Percentiles rank a stretch among this genome's conserved stretches.
Evolutionary conservation across 2,329 filamentous ascomycete species (phyloP).

Genomic region (Talaromyces marneffei): DNA sequence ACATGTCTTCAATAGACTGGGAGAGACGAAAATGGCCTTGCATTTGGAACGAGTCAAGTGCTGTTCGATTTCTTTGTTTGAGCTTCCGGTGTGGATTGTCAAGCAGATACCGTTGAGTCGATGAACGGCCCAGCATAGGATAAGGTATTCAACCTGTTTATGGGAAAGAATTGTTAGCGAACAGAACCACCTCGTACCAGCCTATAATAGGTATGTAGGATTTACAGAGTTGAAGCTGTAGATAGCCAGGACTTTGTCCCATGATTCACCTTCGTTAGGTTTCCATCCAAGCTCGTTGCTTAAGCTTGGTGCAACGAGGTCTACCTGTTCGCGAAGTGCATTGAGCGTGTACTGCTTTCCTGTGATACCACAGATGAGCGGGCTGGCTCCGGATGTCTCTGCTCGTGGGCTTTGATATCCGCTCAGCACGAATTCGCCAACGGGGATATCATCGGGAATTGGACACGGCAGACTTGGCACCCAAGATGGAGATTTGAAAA

Average conservation of each 20-base stretch:
- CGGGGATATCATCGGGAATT: constrained; percentile 26
- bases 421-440: neutral
- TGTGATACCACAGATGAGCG: neutral
- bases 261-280: constrained; percentile 59
- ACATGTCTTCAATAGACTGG: constrained; percentile 8
- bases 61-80: constrained; percentile 57
- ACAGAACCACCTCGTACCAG: neutral
- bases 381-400: neutral
- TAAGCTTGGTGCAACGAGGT: constrained; percentile 57
- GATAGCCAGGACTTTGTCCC: constrained; percentile 64
- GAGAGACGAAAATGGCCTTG: constrained; percentile 60
- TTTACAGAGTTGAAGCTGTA: constrained; percentile 64
- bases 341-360: constrained; percentile 23
- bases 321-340: constrained; percentile 54
- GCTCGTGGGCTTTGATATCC: neutral
- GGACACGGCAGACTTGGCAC: neutral
- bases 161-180: neutral
- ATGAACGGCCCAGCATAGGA: constrained; percentile 62
- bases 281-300: constrained; percentile 59
- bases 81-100: constrained; percentile 52
- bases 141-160: constrained; percentile 61
- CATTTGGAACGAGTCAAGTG: constrained; percentile 61
- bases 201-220: neutral
- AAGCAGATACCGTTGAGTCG: constrained; percentile 62
- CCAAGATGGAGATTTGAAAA: neutral